Base-by-base conservation (phyloP, 192 early-diverging fungal species). In the Umbelopsis isabellina region DNA sequence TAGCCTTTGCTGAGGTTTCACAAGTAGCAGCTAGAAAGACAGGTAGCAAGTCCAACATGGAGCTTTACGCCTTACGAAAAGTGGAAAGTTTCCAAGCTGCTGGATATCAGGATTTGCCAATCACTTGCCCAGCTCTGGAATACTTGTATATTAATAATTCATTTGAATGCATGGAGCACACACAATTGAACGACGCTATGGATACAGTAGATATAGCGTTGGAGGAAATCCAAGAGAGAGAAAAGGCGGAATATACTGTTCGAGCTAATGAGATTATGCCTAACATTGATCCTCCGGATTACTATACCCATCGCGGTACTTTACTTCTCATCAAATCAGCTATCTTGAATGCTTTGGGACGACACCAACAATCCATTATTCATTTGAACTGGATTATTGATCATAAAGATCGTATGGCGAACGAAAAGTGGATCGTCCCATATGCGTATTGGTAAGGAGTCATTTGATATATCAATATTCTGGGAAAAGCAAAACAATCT, bases 1-100 rank as follows among this genome's bases (percentile, higher is more conserved):
- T 84, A 10, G 88, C 90, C 68, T 93, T 89, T 69, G 76, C 77
- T 9, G 51, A 75, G 25, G 80, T 83, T 20, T 65, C 79, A 16
- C 68, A 74, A 23, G 46, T 85, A 12, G 71, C 79, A 1, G 72
- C 51, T 30, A 72, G 76, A 58, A 80, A 82, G 66, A 77, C 55
- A 3, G 55, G 79, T 8, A 70, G 77, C 1, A 82, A 74, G 8
- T 82, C 79, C 1, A 51, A 79, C 8, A 74, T 83, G 45, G 84
- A 86, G 37, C 79, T 78, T n/a, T 86, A 82, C 46, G 80, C 80
- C 4, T 66, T 74, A 16, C 73, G 82, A 13, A 83, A 83, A 52
- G 69, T 83, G 13, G 75, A 79, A 30, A 20, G 68, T 46, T 82
- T 82, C 70, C 75, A 82, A 25, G 70, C 70, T 21, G 75, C 66